Evolutionary conservation across 352 stramenopile genomes (phyloP).

Genomic region (Phytophthora podocarpi): DNA sequence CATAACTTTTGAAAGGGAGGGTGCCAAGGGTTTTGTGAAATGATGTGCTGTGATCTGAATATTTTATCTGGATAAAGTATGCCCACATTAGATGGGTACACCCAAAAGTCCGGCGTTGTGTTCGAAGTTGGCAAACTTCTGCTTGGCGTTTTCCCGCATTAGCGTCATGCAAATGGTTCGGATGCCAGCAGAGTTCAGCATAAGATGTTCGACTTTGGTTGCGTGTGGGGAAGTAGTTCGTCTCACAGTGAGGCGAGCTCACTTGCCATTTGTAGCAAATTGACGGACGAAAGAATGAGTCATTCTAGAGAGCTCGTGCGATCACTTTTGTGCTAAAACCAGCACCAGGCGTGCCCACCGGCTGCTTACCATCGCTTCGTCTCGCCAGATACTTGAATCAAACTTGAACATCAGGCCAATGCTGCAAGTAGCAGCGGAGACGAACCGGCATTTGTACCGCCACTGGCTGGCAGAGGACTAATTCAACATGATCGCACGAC

Average conservation of each 20-base stretch:
- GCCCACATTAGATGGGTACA: no score
- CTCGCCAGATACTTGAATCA: slow-evolving; percentile 1
- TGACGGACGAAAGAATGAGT: slow-evolving; percentile 13
- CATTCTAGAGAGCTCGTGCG: background rate
- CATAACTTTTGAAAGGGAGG: slow-evolving; percentile 10
- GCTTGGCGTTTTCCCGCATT: no score
- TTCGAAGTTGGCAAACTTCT: slow-evolving; percentile 14
- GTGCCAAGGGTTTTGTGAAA: slow-evolving; percentile 5
- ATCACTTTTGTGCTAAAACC: background rate
- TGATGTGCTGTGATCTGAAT: slow-evolving; percentile 12
- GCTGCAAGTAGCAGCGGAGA: slow-evolving; percentile 6
- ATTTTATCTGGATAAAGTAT: slow-evolving; percentile 25
- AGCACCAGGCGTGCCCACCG: no score
- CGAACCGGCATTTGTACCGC: background rate
- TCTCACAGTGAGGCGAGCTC: background rate
- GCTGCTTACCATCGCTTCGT: no score
- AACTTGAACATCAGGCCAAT: slow-evolving; percentile 3
- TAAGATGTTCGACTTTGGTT: slow-evolving; percentile 8
- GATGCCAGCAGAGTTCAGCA: slow-evolving; percentile 5
- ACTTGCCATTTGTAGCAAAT: slow-evolving; percentile 21
- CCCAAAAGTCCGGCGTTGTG: background rate
- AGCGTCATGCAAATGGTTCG: background rate
- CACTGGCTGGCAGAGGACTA: background rate
- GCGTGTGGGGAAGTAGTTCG: background rate
- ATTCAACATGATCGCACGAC: slow-evolving; percentile 13